Conservation (phyloP, 2,329 filamentous ascomycete genomes). For the Triangularia verruculosa region DNA sequence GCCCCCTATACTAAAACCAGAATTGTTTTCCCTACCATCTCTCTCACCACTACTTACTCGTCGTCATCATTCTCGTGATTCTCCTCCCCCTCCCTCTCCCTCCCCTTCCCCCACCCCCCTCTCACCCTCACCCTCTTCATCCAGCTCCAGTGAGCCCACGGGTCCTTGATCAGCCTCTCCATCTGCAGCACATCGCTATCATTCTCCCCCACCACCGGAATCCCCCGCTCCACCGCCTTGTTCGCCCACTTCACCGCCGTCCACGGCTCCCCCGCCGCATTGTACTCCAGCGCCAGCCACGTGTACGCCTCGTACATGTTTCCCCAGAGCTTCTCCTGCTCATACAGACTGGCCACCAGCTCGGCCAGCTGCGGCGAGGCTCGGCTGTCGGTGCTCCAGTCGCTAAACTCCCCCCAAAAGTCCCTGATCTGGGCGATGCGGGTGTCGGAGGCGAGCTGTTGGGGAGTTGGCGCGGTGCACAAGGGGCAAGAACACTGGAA, state of each 20-base stretch:
- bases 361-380: conserved; percentile 39
- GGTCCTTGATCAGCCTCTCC: conserved; percentile 34
- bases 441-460: conserved; percentile 36
- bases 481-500: conserved; percentile 41
- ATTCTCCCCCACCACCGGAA: conserved; percentile 32
- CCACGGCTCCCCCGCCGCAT: conserved; percentile 40
- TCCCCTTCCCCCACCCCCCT: conserved; percentile 32
- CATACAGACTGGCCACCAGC: conserved; percentile 38
- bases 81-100: background rate
- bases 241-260: conserved; percentile 38
- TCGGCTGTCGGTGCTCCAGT: conserved; percentile 31
- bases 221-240: conserved; percentile 37
- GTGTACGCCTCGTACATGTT: conserved; percentile 36
- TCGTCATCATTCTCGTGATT: conserved; percentile 6
- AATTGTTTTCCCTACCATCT: no score
- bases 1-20: no score
- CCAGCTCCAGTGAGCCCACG: conserved; percentile 42
- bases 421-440: conserved; percentile 37
- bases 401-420: conserved; percentile 33
- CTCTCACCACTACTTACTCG: no score
- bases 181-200: conserved; percentile 37
- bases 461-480: conserved; percentile 33
- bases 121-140: conserved; percentile 34
- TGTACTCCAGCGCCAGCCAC: conserved; percentile 40
- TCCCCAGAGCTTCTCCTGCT: conserved; percentile 40